Conservation (phyloP, 768 basidiomycete species). For the Asterophora parasitica region DNA sequence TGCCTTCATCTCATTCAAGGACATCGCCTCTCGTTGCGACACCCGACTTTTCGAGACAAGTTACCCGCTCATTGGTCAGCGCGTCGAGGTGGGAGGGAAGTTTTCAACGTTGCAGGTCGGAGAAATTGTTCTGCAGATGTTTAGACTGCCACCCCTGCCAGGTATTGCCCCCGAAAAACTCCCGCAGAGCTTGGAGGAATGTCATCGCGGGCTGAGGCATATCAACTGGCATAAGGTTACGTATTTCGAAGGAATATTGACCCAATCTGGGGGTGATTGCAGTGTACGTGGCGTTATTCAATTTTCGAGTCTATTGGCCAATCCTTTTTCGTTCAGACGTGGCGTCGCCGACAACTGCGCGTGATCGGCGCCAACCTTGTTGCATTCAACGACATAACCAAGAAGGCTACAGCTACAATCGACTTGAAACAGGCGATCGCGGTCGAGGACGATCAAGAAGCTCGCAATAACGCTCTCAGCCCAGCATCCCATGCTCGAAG, state of each 20-base stretch:
- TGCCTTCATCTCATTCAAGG: conserved; percentile 86
- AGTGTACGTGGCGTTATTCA: conserved; percentile 46
- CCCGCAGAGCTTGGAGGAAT: conserved; percentile 92
- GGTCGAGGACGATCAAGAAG: conserved; percentile 73
- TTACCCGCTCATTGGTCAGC: conserved; percentile 77
- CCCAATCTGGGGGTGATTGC: conserved; percentile 93
- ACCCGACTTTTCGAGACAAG: conserved; percentile 79
- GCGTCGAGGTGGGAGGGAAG: conserved; percentile 50
- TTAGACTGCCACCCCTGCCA: conserved; percentile 85
- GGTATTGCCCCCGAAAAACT: conserved; percentile 72
- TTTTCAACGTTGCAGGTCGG: conserved; percentile 71
- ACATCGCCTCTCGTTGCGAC: conserved; percentile 79
- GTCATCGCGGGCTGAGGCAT: conserved; percentile 80
- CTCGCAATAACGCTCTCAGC: conserved; percentile 40
- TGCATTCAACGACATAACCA: conserved; percentile 91
- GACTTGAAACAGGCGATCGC: conserved; percentile 79
- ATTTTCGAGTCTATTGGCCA: conserved; percentile 1
- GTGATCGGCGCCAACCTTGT: conserved; percentile 83
- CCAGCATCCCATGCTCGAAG: conserved; percentile 31
- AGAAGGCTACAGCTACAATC: conserved; percentile 85
- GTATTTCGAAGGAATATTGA: conserved; percentile 89
- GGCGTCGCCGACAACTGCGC: conserved; percentile 78
- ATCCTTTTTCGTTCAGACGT: conserved; percentile 49
- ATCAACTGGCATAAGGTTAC: conserved; percentile 93
- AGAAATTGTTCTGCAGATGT: conserved; percentile 85